Base-by-base conservation (phyloP, 73 alveolate genomes). In the Paramecium caudatum region DNA sequence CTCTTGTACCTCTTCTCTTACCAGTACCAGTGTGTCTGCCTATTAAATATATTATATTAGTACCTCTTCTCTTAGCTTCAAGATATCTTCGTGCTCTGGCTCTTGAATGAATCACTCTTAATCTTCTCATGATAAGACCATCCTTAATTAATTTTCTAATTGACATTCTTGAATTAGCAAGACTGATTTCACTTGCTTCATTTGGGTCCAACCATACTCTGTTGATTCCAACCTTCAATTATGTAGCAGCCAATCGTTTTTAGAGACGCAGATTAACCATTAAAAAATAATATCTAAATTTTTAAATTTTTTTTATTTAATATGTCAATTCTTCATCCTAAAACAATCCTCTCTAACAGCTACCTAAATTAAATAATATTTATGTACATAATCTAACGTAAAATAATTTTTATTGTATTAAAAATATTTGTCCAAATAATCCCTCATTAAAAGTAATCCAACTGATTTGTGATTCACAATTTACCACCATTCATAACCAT, bases 131-230 rank as follows among this genome's bases (percentile, higher is more conserved):
- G 93, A 97, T 96, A 91, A 98, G 94, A 80, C 99, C 99, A 90
- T 97, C 99, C 94, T 96, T 97, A 95, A 91, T 92, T 61, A 97
- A 96, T 93, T 97, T 97, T 90, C 98, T 93, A 94, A 97, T 93
- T 94, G 95, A 92, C 87, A 90, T 92, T 86, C 99, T 93, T 69
- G 98, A 95, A 96, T 95, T 97, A 82, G 98, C 98, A 91, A 97
- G 95, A 37, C 98, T 95, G 85, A 97, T 95, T 93, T 97, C 99
- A 82, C 94, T 92, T 82, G 98, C 94, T 94, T 98, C 99, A 82
- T 98, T 98, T 91, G 99, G 99, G 93, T 98, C 99, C 93, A 98
- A 94, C 99, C 99, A 97, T 63, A 97, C 98, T 94, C 99, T 94
- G 83, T 94, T 95, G 82, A 90, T 84, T 45, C 99, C 99, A 92